These are phyloP conservation scores for Saururus chinensis DNA, from an alignment of 164 flowering plant species.

Conservation along the genomic window DNA sequence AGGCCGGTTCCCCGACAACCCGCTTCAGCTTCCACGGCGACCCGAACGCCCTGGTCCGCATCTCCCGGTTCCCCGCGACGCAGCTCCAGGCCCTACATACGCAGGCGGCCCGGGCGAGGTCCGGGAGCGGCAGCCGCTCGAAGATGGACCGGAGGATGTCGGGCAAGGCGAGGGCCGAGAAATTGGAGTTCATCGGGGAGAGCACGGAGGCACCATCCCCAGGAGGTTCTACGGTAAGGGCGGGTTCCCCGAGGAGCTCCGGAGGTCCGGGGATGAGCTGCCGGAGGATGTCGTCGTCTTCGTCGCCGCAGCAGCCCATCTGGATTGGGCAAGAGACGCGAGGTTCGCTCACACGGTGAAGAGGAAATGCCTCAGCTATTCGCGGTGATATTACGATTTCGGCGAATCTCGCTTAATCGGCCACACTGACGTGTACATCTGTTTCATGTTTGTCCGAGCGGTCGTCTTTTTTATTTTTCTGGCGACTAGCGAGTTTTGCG, in stretches of 20 bases:
- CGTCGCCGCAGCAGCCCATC: constrained; percentile 22
- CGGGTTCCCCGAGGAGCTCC: not conserved
- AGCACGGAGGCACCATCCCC: constrained; percentile 6
- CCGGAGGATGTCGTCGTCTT: constrained; percentile 10
- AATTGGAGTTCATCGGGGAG: constrained; percentile 72
- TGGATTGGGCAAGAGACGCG: not conserved
- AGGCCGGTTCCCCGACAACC: constrained; percentile 58
- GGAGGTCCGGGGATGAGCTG: constrained; percentile 1
- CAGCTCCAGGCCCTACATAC: constrained; percentile 64
- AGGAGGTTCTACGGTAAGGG: not conserved
- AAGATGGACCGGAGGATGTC: constrained; percentile 68
- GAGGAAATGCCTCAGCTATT: not conserved
- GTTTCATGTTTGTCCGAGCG: too few relatives aligned
- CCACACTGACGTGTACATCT: too few relatives aligned
- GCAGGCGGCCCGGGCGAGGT: constrained; percentile 84
- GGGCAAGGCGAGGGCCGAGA: constrained; percentile 42
- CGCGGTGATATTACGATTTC: too few relatives aligned
- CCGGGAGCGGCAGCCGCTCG: constrained; percentile 42
- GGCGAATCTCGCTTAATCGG: too few relatives aligned
- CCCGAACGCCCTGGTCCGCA: constrained; percentile 43
- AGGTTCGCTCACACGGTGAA: too few relatives aligned
- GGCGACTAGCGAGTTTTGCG: too few relatives aligned
- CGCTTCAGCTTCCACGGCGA: constrained; percentile 68
- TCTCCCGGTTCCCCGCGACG: constrained; percentile 56
- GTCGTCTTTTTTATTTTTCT: too few relatives aligned